Conservation (phyloP, 2,329 filamentous ascomycete species). For the Aspergillus proliferans region DNA sequence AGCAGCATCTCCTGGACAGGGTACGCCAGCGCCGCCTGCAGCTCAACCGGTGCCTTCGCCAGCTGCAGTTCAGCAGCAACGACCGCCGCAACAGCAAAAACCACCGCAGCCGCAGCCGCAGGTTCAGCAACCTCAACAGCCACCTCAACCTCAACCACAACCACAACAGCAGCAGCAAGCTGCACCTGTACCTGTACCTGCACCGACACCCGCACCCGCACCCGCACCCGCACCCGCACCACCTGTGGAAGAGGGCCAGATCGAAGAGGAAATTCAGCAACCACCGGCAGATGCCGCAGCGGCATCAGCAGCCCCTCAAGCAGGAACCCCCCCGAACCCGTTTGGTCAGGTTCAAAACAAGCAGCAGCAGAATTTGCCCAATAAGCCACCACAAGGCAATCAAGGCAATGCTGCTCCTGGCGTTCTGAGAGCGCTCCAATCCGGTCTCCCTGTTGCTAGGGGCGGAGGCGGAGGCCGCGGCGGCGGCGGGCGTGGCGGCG, state of each 20-base stretch:
- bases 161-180: conserved; percentile 8
- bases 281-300: conserved; percentile 11
- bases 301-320: conserved; percentile 4
- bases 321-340: conserved; percentile 15
- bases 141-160: conserved; percentile 7
- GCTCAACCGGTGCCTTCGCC: conserved; percentile 10
- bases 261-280: conserved; percentile 9
- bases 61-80: conserved; percentile 2
- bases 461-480: conserved; percentile 35
- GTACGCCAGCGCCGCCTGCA: conserved; percentile 15
- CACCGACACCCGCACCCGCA: background rate
- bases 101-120: conserved; percentile 4
- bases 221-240: background rate
- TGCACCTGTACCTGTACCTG: background rate
- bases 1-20: conserved; percentile 12
- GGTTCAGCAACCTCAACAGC: conserved; percentile 5
- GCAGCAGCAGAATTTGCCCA: conserved; percentile 18
- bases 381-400: conserved; percentile 20
- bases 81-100: background rate
- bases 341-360: conserved; percentile 23
- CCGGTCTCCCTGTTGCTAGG: conserved; percentile 40
- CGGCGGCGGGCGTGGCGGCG: conserved; percentile 36
- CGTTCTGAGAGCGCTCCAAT: conserved; percentile 38
- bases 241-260: conserved; percentile 6
- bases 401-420: conserved; percentile 32